These are phyloP conservation scores for Penicillium waksmanii DNA, from an alignment of 495 filamentous ascomycete genomes.

Conservation along the genomic window DNA sequence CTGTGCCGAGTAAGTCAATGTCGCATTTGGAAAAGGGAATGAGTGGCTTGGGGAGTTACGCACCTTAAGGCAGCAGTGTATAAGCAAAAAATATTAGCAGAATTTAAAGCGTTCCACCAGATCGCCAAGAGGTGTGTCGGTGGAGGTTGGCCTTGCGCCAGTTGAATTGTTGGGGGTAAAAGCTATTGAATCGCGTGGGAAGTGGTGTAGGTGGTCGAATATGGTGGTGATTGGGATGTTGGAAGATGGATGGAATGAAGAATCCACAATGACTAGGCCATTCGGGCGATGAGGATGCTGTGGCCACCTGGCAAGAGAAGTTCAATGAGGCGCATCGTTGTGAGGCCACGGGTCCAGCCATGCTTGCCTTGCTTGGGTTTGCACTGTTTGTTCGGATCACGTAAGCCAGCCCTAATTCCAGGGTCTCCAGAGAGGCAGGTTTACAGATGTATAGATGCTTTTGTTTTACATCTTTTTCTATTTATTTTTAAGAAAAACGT, in stretches of 20 bases:
- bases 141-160: conserved; percentile 31
- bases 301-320: conserved; percentile 48
- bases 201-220: conserved; percentile 4
- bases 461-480: no score
- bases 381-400: conserved; percentile 28
- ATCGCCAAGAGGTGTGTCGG: conserved; percentile 22
- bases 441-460: no score
- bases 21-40: background rate
- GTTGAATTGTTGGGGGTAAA: conserved; percentile 9
- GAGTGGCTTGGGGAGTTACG: background rate
- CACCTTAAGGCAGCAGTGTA: conserved; percentile 16
- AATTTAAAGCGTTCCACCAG: conserved; percentile 15
- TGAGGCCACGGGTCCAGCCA: conserved; percentile 35
- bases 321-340: conserved; percentile 25
- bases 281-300: conserved; percentile 27
- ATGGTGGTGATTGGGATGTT: background rate
- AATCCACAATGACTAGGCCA: conserved; percentile 22
- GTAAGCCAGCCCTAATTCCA: conserved; percentile 19
- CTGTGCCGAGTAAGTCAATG: conserved; percentile 20
- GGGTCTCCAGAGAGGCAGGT: background rate
- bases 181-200: conserved; percentile 22
- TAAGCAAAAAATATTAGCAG: conserved; percentile 6
- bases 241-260: conserved; percentile 10
- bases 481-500: no score
- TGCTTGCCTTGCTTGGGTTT: conserved; percentile 5